Percentiles rank a stretch among this genome's conserved stretches.
These are phyloP conservation scores for Komagataella mondaviorum DNA, from an alignment of 805 yeast genomes.

Conservation along the genomic window DNA sequence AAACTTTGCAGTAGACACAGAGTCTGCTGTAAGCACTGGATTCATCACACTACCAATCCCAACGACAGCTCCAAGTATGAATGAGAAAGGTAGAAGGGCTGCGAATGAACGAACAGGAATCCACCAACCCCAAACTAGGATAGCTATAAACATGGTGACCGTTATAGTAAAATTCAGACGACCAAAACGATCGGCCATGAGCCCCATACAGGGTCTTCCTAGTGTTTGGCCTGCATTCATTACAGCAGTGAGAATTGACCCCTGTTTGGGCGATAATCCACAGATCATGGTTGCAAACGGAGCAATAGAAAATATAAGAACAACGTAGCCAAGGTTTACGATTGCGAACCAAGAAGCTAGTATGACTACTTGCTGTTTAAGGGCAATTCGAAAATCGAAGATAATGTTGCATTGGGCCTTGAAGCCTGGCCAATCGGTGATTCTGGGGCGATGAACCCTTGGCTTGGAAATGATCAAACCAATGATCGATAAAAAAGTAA, in stretches of 20 bases:
- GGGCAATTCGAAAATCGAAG: slow-evolving; percentile 7
- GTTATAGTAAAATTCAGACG: slow-evolving; percentile 29
- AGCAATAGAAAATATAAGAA: slow-evolving; percentile 31
- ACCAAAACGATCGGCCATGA: slow-evolving; percentile 29
- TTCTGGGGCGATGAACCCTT: slow-evolving; percentile 3
- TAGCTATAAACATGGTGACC: slow-evolving; percentile 19
- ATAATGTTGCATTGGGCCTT: slow-evolving; percentile 5
- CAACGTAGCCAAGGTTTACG: slow-evolving; percentile 25
- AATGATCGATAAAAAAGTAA: slow-evolving; percentile 22
- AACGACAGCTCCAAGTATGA: slow-evolving; percentile 27
- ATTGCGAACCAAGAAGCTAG: slow-evolving; percentile 17
- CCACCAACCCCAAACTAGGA: slow-evolving; percentile 32
- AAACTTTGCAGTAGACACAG: slow-evolving; percentile 12
- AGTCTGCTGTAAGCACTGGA: slow-evolving; percentile 16
- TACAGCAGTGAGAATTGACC: slow-evolving; percentile 29
- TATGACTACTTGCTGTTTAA: slow-evolving; percentile 7
- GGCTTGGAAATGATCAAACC: slow-evolving; percentile 31
- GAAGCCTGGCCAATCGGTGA: slow-evolving; percentile 5
- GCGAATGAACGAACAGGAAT: slow-evolving; percentile 20
- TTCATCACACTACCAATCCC: slow-evolving; percentile 26
- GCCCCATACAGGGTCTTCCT: slow-evolving; percentile 37
- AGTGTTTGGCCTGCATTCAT: slow-evolving; percentile 31
- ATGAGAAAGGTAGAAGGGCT: slow-evolving; percentile 23
- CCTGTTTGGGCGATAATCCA: slow-evolving; percentile 31
- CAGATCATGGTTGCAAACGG: slow-evolving; percentile 27